phyloP scores from a whole-genome alignment of 1,284 basidiomycete genomes.

The Boletus sp. region DNA sequence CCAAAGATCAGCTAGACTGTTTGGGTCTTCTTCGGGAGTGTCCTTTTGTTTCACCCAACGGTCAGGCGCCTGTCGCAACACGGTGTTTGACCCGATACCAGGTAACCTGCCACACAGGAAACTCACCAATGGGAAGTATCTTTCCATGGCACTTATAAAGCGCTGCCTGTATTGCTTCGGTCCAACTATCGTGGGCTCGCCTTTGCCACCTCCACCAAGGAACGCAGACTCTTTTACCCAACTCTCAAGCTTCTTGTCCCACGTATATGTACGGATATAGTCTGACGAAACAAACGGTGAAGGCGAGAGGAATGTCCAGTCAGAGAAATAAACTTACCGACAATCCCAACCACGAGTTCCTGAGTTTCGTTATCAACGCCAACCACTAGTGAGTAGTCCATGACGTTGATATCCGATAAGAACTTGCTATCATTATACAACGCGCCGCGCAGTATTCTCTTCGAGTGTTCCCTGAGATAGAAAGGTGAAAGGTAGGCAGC shows the following conservation, averaged over 20 bases:
- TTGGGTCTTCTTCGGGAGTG: conserved; percentile 71
- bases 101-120: not conserved
- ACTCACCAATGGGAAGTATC: conserved; percentile 84
- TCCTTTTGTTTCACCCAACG: conserved; percentile 87
- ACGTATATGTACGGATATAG: conserved; percentile 92
- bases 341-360: conserved; percentile 94
- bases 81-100: conserved; percentile 4
- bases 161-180: conserved; percentile 85
- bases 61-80: conserved; percentile 66
- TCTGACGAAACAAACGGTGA: conserved; percentile 49
- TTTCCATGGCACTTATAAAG: conserved; percentile 91
- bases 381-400: conserved; percentile 98
- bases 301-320: not conserved
- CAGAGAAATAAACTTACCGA: conserved; percentile 60
- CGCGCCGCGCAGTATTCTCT: conserved; percentile 89
- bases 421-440: conserved; percentile 96
- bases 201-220: conserved; percentile 77
- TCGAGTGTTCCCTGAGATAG: conserved; percentile 94
- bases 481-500: conserved; percentile 79
- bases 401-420: conserved; percentile 93
- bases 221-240: conserved; percentile 97
- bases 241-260: conserved; percentile 98
- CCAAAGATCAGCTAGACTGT: conserved; percentile 54
- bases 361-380: conserved; percentile 86
- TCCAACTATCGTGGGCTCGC: conserved; percentile 93